These are phyloP conservation scores for Phialemonium atrogriseum DNA, from an alignment of 2,329 filamentous ascomycete species.

Conservation along the genomic window DNA sequence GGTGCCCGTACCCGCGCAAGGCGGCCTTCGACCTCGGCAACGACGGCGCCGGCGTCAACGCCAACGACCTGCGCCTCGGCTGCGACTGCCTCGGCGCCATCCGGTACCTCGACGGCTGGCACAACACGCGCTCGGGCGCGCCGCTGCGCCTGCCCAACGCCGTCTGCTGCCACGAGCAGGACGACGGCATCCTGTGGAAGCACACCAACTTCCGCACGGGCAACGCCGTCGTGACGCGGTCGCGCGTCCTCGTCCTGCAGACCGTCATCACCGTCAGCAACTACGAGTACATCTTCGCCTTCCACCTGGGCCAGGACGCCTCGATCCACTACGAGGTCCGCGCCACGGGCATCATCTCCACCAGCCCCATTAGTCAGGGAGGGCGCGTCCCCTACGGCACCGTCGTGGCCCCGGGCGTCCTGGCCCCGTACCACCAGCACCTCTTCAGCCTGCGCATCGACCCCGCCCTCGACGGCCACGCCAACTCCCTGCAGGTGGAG, in stretches of 20 bases:
- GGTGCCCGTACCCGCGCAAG: conserved; percentile 59
- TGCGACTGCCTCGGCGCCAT: conserved; percentile 65
- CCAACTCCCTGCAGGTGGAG: conserved; percentile 40
- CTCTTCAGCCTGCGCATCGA: conserved; percentile 59
- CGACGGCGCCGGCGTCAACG: conserved; percentile 55
- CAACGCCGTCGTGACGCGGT: conserved; percentile 50
- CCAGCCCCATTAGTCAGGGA: conserved; percentile 47
- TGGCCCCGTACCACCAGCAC: conserved; percentile 65
- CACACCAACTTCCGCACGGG: conserved; percentile 62
- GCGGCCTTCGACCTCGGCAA: conserved; percentile 68
- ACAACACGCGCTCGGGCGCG: conserved; percentile 43
- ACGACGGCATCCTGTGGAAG: conserved; percentile 64
- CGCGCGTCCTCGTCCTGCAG: conserved; percentile 57
- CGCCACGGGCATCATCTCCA: conserved; percentile 57
- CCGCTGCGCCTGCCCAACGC: conserved; percentile 41
- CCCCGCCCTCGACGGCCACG: conserved; percentile 51
- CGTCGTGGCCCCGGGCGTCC: conserved; percentile 53
- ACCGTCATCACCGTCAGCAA: conserved; percentile 62
- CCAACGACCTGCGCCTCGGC: conserved; percentile 60
- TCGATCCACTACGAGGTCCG: conserved; percentile 54
- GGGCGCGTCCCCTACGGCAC: conserved; percentile 49
- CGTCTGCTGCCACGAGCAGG: conserved; percentile 63
- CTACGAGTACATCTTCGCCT: conserved; percentile 55
- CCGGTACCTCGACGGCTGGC: conserved; percentile 51
- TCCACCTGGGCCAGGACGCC: conserved; percentile 52